Evolutionary conservation across 768 basidiomycete genomes (phyloP), one percentile per base, ranked within the genome.

Genomic region (Wakefieldia striispora): DNA sequence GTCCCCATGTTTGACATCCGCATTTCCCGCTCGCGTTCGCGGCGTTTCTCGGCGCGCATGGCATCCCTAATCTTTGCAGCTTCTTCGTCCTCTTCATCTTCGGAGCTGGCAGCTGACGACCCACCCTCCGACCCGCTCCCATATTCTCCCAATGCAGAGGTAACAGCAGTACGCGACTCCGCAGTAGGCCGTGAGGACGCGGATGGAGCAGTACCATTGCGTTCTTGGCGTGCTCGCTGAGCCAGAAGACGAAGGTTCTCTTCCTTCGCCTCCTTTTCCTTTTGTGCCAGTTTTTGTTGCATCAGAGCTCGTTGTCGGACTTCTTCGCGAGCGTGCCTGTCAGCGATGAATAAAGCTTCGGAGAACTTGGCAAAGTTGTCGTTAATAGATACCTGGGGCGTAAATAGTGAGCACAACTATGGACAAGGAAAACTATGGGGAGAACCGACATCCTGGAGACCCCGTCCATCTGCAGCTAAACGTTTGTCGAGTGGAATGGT

Each of bases 311-410:
- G 88, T 66, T 98, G 94, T 21, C 94, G 83, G 38, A 98, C 97
- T 72, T 99, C 97, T 64, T 99, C 95, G 53, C 97, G 89, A 2
- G 97, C 95, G 70, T 97, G 95, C 51, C 95, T 82, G 67, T 98
- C 95, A 11, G 95, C 95, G 55, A 99, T 79, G 66, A 89, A 97
- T 23, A 99, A 74, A 2, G 95, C 84, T 73, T 99, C 95, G 1
- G 95, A 97, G 67, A 99, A 95, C 69, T 97, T 97, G 50, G 95
- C 95, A 72, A 99, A 99, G 70, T 94, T 93, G 70, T 99, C 97
- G 60, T 99, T 99, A 67, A 99, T 99, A 66, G 94, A 91, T 40
- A 98, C 84, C 94, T 97, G 16, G n/a, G 23, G 50, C 34, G 35
- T 24, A 36, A 21, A 40, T 34, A 36, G 36, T 53, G 38, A 42